Percentiles rank a stretch among this genome's conserved stretches.
Evolutionary conservation across 2,329 filamentous ascomycete genomes (phyloP).

Genomic region (Fusarium heterosporum): DNA sequence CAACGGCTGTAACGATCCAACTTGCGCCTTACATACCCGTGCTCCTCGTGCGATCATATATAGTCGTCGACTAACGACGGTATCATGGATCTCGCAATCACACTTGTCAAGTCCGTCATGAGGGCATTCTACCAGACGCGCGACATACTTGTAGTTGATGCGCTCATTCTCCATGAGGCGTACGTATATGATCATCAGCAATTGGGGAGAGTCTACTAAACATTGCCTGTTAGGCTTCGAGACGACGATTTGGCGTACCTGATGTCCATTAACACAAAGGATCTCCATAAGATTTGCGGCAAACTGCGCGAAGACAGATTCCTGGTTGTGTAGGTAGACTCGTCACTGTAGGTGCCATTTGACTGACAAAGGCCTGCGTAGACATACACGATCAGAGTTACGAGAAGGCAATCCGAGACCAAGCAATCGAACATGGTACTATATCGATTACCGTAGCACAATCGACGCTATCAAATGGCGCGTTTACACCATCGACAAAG

Average conservation of each 20-base stretch:
- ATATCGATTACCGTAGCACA: conserved; percentile 92
- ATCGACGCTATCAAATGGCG: conserved; percentile 98
- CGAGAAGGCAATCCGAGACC: conserved; percentile 85
- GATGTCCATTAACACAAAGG: conserved; percentile 90
- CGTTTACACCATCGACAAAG: conserved; percentile 87
- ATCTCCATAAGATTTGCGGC: conserved; percentile 89
- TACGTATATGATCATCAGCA: conserved; percentile 59
- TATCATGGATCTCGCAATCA: conserved; percentile 69
- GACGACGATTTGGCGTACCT: conserved; percentile 90
- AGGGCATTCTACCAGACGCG: conserved; percentile 89
- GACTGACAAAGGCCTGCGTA: conserved; percentile 64
- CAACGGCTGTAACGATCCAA: neutral
- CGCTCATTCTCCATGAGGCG: conserved; percentile 83
- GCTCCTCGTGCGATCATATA: neutral
- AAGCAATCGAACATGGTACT: conserved; percentile 93
- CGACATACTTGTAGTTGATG: conserved; percentile 86
- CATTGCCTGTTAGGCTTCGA: conserved; percentile 71
- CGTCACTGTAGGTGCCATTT: neutral
- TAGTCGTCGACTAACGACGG: conserved; percentile 8
- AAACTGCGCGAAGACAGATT: conserved; percentile 88
- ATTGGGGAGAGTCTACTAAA: conserved; percentile 67
- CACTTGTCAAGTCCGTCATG: conserved; percentile 85
- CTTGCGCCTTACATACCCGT: neutral
- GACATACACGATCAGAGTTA: conserved; percentile 74
- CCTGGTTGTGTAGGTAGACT: conserved; percentile 74